phyloP scores from a whole-genome alignment of 2,329 filamentous ascomycete genomes.

The Neofusicoccum ribis region DNA sequence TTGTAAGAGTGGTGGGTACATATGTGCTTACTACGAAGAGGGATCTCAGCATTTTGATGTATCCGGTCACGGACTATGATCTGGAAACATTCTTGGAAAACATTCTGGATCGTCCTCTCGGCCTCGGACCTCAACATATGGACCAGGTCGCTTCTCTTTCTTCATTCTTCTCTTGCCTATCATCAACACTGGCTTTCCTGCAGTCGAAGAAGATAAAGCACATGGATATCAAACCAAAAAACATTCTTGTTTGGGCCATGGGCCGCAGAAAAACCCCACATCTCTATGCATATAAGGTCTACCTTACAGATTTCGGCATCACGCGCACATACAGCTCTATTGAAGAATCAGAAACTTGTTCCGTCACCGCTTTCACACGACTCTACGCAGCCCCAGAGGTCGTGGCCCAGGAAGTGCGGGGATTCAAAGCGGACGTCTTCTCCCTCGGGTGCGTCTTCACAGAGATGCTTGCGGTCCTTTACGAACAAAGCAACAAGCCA shows the following conservation, averaged over 20 bases:
- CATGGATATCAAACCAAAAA: slow-evolving; percentile 31
- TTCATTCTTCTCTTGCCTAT: slow-evolving; percentile 22
- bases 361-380: slow-evolving; percentile 24
- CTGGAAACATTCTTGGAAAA: slow-evolving; percentile 21
- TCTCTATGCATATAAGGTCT: slow-evolving; percentile 18
- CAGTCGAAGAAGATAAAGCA: slow-evolving; percentile 24
- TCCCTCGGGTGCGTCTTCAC: slow-evolving; percentile 29
- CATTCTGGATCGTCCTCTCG: no score
- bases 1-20: slow-evolving; percentile 26
- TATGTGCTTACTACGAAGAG: slow-evolving; percentile 21
- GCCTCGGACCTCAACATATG: no score
- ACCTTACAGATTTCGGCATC: slow-evolving; percentile 29
- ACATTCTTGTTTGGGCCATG: slow-evolving; percentile 22
- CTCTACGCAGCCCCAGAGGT: slow-evolving; percentile 31
- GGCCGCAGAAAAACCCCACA: background rate
- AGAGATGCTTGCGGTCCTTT: slow-evolving; percentile 22
- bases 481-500: no score
- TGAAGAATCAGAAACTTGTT: slow-evolving; percentile 23
- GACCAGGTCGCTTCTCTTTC: background rate
- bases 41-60: slow-evolving; percentile 25
- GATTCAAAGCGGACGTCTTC: slow-evolving; percentile 27
- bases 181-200: slow-evolving; percentile 22
- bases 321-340: slow-evolving; percentile 22
- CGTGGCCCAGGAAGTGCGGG: slow-evolving; percentile 22
- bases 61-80: slow-evolving; percentile 24